These are phyloP conservation scores for Cladosporium oxysporum DNA, from an alignment of 2,329 filamentous ascomycete genomes.

Conservation along the genomic window DNA sequence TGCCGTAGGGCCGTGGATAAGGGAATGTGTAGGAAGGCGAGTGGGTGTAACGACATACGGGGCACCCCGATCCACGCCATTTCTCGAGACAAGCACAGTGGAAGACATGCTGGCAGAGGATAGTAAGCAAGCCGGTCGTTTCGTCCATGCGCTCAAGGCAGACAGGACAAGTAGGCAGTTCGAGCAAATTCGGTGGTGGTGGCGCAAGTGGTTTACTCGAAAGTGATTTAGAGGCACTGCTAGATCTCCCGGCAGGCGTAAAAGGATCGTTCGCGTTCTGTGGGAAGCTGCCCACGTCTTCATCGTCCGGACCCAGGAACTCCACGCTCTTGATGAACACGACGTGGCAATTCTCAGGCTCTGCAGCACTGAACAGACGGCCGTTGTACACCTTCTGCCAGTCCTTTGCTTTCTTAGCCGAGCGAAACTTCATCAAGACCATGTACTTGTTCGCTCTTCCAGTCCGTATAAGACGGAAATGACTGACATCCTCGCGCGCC, in stretches of 20 bases:
- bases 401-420: constrained; percentile 68
- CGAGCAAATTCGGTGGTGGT: constrained; percentile 81
- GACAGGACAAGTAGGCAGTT: constrained; percentile 93
- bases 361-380: constrained; percentile 72
- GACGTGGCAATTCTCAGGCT: constrained; percentile 92
- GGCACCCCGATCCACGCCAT: constrained; percentile 92
- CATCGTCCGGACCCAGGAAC: constrained; percentile 67
- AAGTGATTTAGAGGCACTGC: constrained; percentile 34
- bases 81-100: constrained; percentile 95
- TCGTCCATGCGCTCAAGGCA: constrained; percentile 98
- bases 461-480: constrained; percentile 93
- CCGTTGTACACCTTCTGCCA: constrained; percentile 92
- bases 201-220: constrained; percentile 64
- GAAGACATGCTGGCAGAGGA: constrained; percentile 96
- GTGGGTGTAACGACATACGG: constrained; percentile 88
- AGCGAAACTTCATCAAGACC: constrained; percentile 90
- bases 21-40: constrained; percentile 49
- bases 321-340: constrained; percentile 92
- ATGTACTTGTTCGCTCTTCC: constrained; percentile 88
- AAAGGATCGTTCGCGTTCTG: constrained; percentile 64
- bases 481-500: constrained; percentile 82
- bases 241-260: constrained; percentile 39
- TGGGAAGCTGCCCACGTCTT: constrained; percentile 52
- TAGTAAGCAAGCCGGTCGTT: constrained; percentile 90
- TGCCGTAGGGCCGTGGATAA: constrained; percentile 36